Evolutionary conservation across 2,329 filamentous ascomycete species (phyloP), one percentile per base, ranked within the genome.

Genomic region (Ophiostoma sp.): DNA sequence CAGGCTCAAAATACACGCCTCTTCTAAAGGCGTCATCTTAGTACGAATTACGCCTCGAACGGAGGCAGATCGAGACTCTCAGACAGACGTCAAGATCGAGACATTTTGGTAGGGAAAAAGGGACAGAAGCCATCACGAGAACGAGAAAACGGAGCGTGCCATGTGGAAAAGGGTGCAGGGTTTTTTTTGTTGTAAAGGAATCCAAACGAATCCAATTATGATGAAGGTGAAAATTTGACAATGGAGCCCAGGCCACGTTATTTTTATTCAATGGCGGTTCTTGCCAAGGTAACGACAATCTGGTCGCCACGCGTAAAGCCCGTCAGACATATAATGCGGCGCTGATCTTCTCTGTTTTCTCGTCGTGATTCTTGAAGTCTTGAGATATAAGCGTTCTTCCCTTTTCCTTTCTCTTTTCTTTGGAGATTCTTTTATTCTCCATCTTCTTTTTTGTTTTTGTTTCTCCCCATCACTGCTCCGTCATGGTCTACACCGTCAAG

Each of bases 21-120:
- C 28, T 70, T 33, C 22, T 9, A 48, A 70, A 70, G 68, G 33
- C 68, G 68, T 57, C 68, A 70, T 70, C 68, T 70, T 70, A 70
- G 68, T 57, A 69, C 45, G 45, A 55, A 69, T 69, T 52, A 69
- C 66, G 66, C 25, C 28, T 69, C 45, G 28, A 45, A 48, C 55
- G 59, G 33, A 42, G 59, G 15, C 33, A 42, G 59, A 64, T 64
- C 8, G 59, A 64, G 33, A 42, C 55, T 31, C 12, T 59, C 55
- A 33, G 55, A 28, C 28, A 57, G 52, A 59, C 55, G 11, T 12
- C 3, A 19, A 28, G 11, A 63, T 63, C 9, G 9, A 36, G 55
- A 33, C 28, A 19, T 8, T 33, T 7, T 59, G 28, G 28, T 15
- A 33, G 6, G 15, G 5, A 31, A 33, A 59, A 59, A 33, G 15